Evolutionary conservation across 805 yeast genomes (phyloP).

Genomic region (Saturnispora hagleri): DNA sequence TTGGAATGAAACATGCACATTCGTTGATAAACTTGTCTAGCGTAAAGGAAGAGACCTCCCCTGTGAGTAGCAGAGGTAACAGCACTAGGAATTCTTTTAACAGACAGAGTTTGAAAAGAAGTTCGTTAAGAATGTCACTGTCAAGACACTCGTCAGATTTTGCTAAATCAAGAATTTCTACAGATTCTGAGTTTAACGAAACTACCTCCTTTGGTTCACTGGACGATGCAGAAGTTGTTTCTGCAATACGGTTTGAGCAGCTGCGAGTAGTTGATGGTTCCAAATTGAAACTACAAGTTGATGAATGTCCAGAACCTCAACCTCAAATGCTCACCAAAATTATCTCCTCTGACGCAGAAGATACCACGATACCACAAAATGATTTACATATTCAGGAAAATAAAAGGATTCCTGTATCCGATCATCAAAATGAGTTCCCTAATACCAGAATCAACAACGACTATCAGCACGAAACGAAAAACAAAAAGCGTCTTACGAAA

Average conservation of each 20-base stretch:
- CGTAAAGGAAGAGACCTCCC: neutral
- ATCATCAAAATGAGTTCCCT: neutral
- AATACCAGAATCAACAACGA: neutral
- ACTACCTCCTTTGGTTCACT: neutral
- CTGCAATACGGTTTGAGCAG: neutral
- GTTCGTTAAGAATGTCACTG: neutral
- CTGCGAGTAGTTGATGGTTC: neutral
- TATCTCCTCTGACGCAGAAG: neutral
- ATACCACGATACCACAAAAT: neutral
- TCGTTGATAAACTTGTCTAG: neutral
- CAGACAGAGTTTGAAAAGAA: neutral
- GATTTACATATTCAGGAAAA: neutral
- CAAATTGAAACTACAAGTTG: neutral
- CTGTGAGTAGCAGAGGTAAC: neutral
- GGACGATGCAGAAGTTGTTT: neutral
- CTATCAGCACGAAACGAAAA: neutral
- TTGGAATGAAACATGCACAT: neutral
- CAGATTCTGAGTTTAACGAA: neutral
- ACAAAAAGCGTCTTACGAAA: neutral
- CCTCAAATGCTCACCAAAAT: neutral
- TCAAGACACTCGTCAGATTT: neutral
- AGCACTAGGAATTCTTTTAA: neutral
- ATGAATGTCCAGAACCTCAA: neutral
- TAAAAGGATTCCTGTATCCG: neutral
- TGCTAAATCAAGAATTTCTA: neutral